A percentile compares a stretch with the other conserved stretches of the same genome.
Evolutionary conservation across 495 filamentous ascomycete genomes (phyloP).

Genomic region (Aspergillus campestris): DNA sequence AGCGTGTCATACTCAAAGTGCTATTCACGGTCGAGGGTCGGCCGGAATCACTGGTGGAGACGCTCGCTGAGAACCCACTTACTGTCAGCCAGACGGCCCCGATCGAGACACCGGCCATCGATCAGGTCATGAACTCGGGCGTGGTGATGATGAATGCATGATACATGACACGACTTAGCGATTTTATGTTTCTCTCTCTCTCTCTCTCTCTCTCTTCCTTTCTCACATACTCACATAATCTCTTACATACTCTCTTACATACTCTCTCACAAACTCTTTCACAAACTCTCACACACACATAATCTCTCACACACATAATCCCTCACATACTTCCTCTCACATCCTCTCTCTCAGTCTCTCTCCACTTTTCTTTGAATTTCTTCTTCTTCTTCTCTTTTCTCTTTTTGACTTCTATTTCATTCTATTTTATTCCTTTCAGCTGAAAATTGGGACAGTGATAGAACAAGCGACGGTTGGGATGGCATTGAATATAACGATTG

Average conservation of each 20-base stretch:
- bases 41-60: constrained; percentile 28
- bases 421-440: not conserved
- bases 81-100: constrained; percentile 24
- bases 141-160: constrained; percentile 37
- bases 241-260: too few species aligned
- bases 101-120: constrained; percentile 12
- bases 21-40: constrained; percentile 34
- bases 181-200: not conserved
- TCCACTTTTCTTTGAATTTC: not conserved
- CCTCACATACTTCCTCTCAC: too few species aligned
- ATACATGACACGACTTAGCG: not conserved
- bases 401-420: not conserved
- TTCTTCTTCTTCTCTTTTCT: not conserved
- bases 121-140: constrained; percentile 20
- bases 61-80: constrained; percentile 30
- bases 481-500: too few species aligned
- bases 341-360: too few species aligned
- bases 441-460: too few species aligned
- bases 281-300: not conserved
- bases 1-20: constrained; percentile 32
- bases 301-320: too few species aligned
- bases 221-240: not conserved
- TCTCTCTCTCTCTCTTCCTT: not conserved
- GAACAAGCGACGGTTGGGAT: too few species aligned
- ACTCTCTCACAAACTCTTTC: too few species aligned